Evolutionary conservation across 495 filamentous ascomycete species (phyloP), one percentile per base, ranked within the genome.

Genomic region (Neurospora sp.): DNA sequence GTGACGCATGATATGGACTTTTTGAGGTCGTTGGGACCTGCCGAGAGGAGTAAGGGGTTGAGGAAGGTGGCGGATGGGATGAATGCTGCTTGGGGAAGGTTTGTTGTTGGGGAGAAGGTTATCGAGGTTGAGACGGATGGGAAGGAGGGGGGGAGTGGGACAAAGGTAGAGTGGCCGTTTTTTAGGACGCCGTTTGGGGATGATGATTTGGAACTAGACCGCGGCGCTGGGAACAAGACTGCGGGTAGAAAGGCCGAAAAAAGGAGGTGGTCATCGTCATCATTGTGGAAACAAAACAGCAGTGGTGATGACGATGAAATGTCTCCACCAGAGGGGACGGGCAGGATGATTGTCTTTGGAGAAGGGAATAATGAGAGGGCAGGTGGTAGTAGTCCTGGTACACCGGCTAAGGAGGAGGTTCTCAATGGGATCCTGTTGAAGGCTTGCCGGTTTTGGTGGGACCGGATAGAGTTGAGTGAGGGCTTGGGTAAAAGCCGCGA

Each of bases 391-490:
- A 71, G 77, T 7, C 73, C 69, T 10, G 88, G 87, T 0, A 77
- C 79, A 2, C 79, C 86, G 18, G 87, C 83, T 0, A 76, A 85
- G 74, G 78, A 83, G 40, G 78, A 80, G 39, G 68, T 53, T 75
- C 73, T 80, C 80, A 87, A 77, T 69, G 81, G 77, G 6, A 84
- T 85, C 74, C 84, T 85, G 70, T 80, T 74, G 41, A 78, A 81
- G 71, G 83, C 89, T 75, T 89, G 86, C 70, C 73, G 80, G 38
- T 92, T 89, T 73, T 92, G 90, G 90, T 89, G 81, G 80, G 76
- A 75, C 27, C 77, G 81, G 53, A 77, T 82, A 16, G 53, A 80
- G 65, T 68, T 83, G 20, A 86, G 85, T 44, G 74, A 86, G 78
- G 85, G 85, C 1, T 73, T 82, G 69, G 84, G 80, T 2, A 78